Base-by-base conservation (phyloP, 192 early-diverging fungal genomes). In the Powellomyces hirtus region DNA sequence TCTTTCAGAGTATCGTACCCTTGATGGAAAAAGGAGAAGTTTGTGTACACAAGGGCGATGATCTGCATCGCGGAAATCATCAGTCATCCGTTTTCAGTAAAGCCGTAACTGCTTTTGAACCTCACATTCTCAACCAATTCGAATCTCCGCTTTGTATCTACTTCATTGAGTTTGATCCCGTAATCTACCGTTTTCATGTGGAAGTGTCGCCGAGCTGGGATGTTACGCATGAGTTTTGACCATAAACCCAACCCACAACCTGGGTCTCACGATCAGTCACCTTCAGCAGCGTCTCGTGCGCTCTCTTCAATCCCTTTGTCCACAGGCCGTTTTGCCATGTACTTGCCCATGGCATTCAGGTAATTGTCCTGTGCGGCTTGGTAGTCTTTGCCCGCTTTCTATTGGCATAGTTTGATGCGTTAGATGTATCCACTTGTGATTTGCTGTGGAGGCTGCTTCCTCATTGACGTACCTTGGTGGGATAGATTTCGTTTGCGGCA, bases 21-120 rank as follows among this genome's bases (percentile, higher is more conserved):
- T 70, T 93, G 90, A 62, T 94, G 93, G 72, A 88, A 86, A 71
- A 90, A 91, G 29, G 90, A 88, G 56, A 86, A 91, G 42, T 91
- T 86, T 22, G 90, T 90, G 73, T 92, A 94, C 81, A 93, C 89
- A 35, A 90, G 87, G 13, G 91, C 84, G 38, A 90, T 77, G 33
- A 90, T 79, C 86, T 87, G 57, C n/a, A 44, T 7, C 6, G 22
- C 24, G 11, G 52, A 30, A 18, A n/a, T 29, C 18, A 16, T 10
- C 1, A 27, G 22, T 14, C 26, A 56, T 27, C 18, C 30, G 30
- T 58, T 7, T 58, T 27, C 26, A 27, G 8, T 8, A 31, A 16
- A 1, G 29, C 22, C 6, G 13, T 33, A 20, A 45, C n/a, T n/a
- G n/a, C n/a, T n/a, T 7, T 5, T 49, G 46, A 2, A 42, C 8